Conservation (phyloP, 1,139 yeast genomes). For the Blastobotrys ciferrii region DNA sequence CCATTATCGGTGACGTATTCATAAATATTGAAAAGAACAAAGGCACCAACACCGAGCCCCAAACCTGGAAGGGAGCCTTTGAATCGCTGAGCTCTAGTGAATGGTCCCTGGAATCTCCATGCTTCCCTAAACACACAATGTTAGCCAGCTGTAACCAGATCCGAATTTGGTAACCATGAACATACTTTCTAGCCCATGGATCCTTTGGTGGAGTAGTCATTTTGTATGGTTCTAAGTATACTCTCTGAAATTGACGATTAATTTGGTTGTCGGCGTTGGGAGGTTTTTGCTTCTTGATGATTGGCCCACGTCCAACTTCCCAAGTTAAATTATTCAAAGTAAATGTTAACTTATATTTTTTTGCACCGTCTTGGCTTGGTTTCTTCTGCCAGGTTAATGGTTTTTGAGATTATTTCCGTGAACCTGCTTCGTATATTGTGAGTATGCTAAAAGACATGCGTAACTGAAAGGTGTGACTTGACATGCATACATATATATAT, state of each 20-base stretch:
- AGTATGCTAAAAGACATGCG: too few species aligned
- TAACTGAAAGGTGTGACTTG: too few species aligned
- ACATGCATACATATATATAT: too few species aligned
- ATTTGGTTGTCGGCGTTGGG: conserved; percentile 2
- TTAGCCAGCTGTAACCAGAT: conserved; percentile 11
- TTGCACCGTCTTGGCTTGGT: neutral
- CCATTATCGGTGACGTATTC: conserved; percentile 41
- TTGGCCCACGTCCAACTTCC: neutral
- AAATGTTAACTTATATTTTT: too few species aligned
- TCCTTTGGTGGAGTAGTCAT: conserved; percentile 38
- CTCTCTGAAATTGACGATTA: neutral
- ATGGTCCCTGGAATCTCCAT: conserved; percentile 86
- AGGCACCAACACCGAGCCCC: conserved; percentile 77
- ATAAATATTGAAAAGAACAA: conserved; percentile 61
- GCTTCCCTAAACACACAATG: conserved; percentile 72
- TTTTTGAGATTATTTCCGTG: neutral
- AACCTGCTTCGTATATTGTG: too few species aligned
- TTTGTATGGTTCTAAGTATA: conserved; percentile 9
- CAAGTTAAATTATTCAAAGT: neutral
- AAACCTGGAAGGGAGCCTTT: conserved; percentile 81
- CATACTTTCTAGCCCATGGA: conserved; percentile 51
- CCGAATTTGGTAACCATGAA: conserved; percentile 10
- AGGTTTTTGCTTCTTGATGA: neutral
- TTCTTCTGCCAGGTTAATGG: neutral
- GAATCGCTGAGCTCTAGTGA: conserved; percentile 68